Conservation (phyloP, 2,329 filamentous ascomycete genomes). For the Aureobasidium sp. region DNA sequence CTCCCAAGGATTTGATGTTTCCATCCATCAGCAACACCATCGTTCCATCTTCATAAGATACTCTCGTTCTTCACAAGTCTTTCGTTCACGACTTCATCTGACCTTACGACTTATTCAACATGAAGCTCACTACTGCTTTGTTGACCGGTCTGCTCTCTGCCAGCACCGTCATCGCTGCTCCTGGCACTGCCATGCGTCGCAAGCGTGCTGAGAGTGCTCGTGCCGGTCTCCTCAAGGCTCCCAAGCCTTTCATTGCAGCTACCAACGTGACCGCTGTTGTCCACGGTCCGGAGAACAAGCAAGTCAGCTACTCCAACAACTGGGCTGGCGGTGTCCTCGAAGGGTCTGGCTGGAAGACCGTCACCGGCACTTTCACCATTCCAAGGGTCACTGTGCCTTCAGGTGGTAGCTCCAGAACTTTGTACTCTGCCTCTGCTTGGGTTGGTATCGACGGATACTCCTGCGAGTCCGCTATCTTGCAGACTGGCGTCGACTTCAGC, state of each 20-base stretch:
- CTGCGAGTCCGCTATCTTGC: slow-evolving; percentile 45
- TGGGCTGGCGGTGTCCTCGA: slow-evolving; percentile 52
- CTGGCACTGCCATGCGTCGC: slow-evolving; percentile 34
- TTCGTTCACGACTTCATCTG: background rate
- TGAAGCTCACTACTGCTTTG: slow-evolving; percentile 41
- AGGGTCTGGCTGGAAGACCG: slow-evolving; percentile 43
- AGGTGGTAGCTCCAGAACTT: slow-evolving; percentile 25
- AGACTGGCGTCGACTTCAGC: slow-evolving; percentile 50
- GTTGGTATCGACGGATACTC: slow-evolving; percentile 55
- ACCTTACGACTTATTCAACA: slow-evolving; percentile 18
- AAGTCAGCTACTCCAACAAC: slow-evolving; percentile 46
- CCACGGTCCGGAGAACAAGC: slow-evolving; percentile 28
- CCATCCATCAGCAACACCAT: background rate
- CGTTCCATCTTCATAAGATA: background rate
- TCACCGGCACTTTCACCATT: slow-evolving; percentile 45
- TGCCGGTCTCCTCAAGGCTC: slow-evolving; percentile 21
- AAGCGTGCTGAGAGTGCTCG: slow-evolving; percentile 20
- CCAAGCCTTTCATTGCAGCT: slow-evolving; percentile 24
- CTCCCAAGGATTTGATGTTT: background rate
- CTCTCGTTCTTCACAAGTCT: background rate
- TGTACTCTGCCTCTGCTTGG: slow-evolving; percentile 46
- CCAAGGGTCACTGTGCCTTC: slow-evolving; percentile 39
- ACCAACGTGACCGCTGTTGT: slow-evolving; percentile 18
- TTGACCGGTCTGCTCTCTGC: slow-evolving; percentile 31
- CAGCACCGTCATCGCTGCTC: slow-evolving; percentile 36